Percentiles rank a stretch among this genome's conserved stretches.
Conservation (phyloP, 805 yeast genomes). For the Candida piceae region DNA sequence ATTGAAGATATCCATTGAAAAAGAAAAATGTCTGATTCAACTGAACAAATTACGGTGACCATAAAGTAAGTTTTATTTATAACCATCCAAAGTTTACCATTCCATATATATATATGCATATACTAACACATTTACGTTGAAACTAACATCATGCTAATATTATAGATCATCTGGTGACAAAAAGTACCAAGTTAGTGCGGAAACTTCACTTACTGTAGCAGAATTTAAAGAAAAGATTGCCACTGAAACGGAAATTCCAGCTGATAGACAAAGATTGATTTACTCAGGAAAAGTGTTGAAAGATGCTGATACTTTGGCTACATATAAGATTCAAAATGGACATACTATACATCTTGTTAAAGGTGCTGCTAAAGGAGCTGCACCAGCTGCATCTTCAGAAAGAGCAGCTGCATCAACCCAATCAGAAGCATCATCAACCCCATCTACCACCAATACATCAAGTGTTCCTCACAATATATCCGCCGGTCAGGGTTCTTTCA, state of each 20-base stretch:
- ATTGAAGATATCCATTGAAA: no score
- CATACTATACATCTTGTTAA: slow-evolving; percentile 88
- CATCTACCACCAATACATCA: slow-evolving; percentile 22
- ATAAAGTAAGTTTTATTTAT: slow-evolving; percentile 24
- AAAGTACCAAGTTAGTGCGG: slow-evolving; percentile 62
- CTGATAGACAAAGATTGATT: slow-evolving; percentile 79
- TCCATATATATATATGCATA: neutral
- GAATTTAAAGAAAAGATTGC: slow-evolving; percentile 67
- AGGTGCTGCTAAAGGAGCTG: slow-evolving; percentile 47
- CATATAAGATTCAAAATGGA: slow-evolving; percentile 79
- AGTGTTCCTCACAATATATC: slow-evolving; percentile 72
- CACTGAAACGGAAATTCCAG: slow-evolving; percentile 58
- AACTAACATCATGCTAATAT: slow-evolving; percentile 2
- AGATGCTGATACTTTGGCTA: slow-evolving; percentile 67
- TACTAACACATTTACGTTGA: neutral
- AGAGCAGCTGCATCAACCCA: slow-evolving; percentile 23
- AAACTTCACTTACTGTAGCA: slow-evolving; percentile 49
- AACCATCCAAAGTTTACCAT: neutral
- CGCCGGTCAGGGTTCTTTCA: slow-evolving; percentile 83
- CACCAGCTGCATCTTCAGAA: slow-evolving; percentile 16
- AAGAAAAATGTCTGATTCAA: no score
- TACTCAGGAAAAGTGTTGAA: slow-evolving; percentile 92
- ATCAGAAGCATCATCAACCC: slow-evolving; percentile 10
- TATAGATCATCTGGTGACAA: slow-evolving; percentile 60
- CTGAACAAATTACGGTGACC: slow-evolving; percentile 25